A percentile compares a stretch with the other conserved stretches of the same genome.
phyloP scores from a whole-genome alignment of 2,329 filamentous ascomycete species.

The Diplodia sapinea region DNA sequence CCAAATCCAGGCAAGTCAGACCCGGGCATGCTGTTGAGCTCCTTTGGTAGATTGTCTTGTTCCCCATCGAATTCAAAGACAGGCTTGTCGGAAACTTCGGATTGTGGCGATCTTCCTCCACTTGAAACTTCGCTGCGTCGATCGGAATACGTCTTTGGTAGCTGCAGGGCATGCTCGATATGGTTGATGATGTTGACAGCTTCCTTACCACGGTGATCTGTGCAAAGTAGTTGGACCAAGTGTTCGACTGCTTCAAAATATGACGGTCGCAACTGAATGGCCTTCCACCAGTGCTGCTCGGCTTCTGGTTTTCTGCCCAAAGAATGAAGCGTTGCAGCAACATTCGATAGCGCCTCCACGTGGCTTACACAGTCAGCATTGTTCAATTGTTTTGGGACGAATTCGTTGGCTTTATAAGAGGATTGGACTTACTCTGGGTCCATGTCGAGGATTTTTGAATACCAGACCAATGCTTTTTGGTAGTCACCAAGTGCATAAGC shows the following conservation, averaged over 20 bases:
- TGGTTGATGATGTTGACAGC: constrained; percentile 86
- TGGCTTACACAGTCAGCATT: constrained; percentile 61
- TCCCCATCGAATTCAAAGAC: constrained; percentile 62
- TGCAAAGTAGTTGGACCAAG: constrained; percentile 84
- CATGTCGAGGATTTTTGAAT: constrained; percentile 67
- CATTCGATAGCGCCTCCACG: constrained; percentile 91
- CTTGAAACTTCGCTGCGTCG: constrained; percentile 65
- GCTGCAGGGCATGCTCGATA: constrained; percentile 73
- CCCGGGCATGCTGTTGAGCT: constrained; percentile 49
- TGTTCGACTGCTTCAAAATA: constrained; percentile 97
- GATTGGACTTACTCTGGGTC: constrained; percentile 58
- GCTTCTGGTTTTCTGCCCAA: constrained; percentile 83
- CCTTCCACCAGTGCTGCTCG: constrained; percentile 81
- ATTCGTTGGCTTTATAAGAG: not conserved
- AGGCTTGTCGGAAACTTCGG: constrained; percentile 62
- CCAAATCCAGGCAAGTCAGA: constrained; percentile 65
- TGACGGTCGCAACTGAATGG: constrained; percentile 81
- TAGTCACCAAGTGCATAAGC: constrained; percentile 89
- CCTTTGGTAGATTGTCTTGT: constrained; percentile 47
- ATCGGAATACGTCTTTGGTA: constrained; percentile 54
- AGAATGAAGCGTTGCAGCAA: constrained; percentile 86
- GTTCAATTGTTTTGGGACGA: not conserved
- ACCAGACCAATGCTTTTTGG: constrained; percentile 76
- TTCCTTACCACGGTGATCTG: constrained; percentile 78
- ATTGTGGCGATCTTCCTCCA: constrained; percentile 61